A percentile compares a stretch with the other conserved stretches of the same genome.
Evolutionary conservation across 2,329 filamentous ascomycete species (phyloP).

Genomic region (Aspergillus jensenii): DNA sequence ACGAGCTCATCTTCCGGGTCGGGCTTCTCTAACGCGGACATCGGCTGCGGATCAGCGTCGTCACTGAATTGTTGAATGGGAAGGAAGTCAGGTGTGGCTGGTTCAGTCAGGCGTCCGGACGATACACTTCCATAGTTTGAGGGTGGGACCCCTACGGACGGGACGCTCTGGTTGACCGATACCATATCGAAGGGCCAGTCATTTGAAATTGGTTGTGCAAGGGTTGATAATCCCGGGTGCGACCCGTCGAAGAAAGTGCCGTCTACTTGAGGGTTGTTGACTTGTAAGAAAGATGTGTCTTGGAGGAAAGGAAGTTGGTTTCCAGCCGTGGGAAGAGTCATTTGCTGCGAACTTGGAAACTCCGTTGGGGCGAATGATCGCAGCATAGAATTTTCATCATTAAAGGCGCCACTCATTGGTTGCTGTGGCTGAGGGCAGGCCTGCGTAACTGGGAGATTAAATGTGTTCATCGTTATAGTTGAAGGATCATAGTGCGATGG

Average conservation of each 20-base stretch:
- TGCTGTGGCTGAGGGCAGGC: slow-evolving; percentile 20
- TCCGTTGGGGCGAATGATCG: slow-evolving; percentile 23
- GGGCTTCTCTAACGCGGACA: slow-evolving; percentile 55
- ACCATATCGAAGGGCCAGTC: slow-evolving; percentile 35
- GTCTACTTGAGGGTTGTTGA: slow-evolving; percentile 28
- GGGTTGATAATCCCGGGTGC: slow-evolving; percentile 18
- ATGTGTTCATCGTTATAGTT: slow-evolving; percentile 16
- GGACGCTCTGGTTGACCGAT: slow-evolving; percentile 32
- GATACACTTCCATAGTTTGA: slow-evolving; percentile 36
- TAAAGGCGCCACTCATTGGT: slow-evolving; percentile 17
- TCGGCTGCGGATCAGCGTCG: slow-evolving; percentile 19
- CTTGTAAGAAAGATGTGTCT: slow-evolving; percentile 23
- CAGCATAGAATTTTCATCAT: slow-evolving; percentile 17
- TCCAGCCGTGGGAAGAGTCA: slow-evolving; percentile 22
- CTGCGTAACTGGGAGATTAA: slow-evolving; percentile 21
- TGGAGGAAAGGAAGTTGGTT: slow-evolving; percentile 22
- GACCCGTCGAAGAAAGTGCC: slow-evolving; percentile 26
- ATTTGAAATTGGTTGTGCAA: slow-evolving; percentile 27
- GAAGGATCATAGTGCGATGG: slow-evolving; percentile 21
- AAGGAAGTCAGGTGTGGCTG: slow-evolving; percentile 40
- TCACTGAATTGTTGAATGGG: slow-evolving; percentile 36
- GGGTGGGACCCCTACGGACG: slow-evolving; percentile 29
- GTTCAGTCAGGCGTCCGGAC: slow-evolving; percentile 35
- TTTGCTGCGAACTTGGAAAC: slow-evolving; percentile 21
- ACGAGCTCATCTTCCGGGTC: slow-evolving; percentile 69